These are phyloP conservation scores for Alternaria incomplexa DNA, from an alignment of 2,329 filamentous ascomycete species.

Conservation along the genomic window DNA sequence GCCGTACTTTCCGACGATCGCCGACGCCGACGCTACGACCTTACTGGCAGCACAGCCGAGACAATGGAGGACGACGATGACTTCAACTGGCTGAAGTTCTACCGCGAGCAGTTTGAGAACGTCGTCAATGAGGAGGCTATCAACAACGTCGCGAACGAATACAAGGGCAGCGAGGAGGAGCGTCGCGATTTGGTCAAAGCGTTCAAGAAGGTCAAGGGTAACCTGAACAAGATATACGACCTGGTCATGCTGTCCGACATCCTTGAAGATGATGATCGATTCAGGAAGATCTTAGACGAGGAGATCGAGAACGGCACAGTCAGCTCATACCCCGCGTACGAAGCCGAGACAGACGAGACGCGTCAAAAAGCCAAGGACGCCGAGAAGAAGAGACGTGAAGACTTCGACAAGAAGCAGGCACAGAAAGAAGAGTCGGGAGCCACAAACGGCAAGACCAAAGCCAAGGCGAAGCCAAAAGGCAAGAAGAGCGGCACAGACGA, in stretches of 20 bases:
- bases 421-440: conserved; percentile 65
- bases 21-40: conserved; percentile 85
- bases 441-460: conserved; percentile 35
- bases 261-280: conserved; percentile 82
- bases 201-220: conserved; percentile 75
- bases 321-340: conserved; percentile 70
- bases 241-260: conserved; percentile 86
- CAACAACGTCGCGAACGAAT: conserved; percentile 74
- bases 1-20: conserved; percentile 85
- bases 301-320: conserved; percentile 77
- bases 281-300: conserved; percentile 78
- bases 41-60: conserved; percentile 87
- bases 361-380: conserved; percentile 39
- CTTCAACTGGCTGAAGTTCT: conserved; percentile 92
- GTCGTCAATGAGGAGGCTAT: conserved; percentile 78
- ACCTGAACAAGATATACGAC: conserved; percentile 79
- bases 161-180: conserved; percentile 89
- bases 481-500: conserved; percentile 41
- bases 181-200: conserved; percentile 75
- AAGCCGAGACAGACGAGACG: conserved; percentile 62
- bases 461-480: conserved; percentile 54
- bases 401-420: conserved; percentile 56
- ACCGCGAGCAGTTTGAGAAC: conserved; percentile 80
- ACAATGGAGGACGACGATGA: conserved; percentile 72
- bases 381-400: conserved; percentile 46